phyloP scores from a whole-genome alignment of 176 grass and related monocot species.

The Guadua angustifolia region DNA sequence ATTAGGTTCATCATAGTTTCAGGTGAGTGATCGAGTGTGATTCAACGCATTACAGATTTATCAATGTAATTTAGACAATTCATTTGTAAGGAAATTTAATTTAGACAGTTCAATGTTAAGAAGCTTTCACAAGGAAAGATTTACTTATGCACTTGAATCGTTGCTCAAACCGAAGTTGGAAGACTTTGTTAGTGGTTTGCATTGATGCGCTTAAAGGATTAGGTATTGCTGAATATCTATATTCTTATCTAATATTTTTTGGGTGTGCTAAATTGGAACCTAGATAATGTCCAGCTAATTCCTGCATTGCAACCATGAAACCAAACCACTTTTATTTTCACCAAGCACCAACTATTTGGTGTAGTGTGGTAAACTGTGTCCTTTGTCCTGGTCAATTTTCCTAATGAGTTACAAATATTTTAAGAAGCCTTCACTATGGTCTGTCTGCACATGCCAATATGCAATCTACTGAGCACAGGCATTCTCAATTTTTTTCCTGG shows the following conservation, averaged over 20 bases:
- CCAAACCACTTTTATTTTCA: constrained; percentile 3
- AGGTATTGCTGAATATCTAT: background rate
- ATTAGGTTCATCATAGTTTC: constrained; percentile 48
- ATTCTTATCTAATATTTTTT: background rate
- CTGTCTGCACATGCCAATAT: constrained; percentile 9
- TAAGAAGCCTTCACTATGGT: background rate
- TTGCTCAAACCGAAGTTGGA: background rate
- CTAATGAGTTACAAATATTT: background rate
- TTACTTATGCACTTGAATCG: background rate
- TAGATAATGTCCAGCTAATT: constrained; percentile 9
- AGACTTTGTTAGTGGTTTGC: background rate
- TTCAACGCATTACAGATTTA: background rate
- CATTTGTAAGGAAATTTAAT: background rate
- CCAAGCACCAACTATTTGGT: background rate
- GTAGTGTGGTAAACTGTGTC: background rate
- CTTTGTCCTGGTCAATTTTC: background rate
- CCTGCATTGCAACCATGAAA: background rate
- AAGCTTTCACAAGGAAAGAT: background rate
- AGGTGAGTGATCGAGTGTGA: constrained; percentile 38
- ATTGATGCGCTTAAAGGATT: constrained; percentile 32
- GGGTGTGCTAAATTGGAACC: background rate
- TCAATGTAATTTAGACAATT: background rate
- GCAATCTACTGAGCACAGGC: background rate
- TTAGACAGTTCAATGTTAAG: background rate
- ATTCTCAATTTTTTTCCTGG: background rate